These are phyloP conservation scores for Przewalskia tangutica DNA, from an alignment of 257 asterid genomes.

Conservation along the genomic window DNA sequence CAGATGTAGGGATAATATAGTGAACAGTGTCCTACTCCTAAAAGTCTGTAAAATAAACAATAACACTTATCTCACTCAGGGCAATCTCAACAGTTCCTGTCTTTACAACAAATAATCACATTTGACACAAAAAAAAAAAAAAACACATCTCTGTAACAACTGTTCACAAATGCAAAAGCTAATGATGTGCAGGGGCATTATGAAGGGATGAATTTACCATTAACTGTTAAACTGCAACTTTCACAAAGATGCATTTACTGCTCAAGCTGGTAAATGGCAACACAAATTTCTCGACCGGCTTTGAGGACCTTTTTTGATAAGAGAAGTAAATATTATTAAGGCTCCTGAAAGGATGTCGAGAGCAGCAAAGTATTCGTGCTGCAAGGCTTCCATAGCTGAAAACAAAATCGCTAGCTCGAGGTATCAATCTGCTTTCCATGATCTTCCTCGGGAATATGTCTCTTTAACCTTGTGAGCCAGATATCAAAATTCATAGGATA, in stretches of 20 bases:
- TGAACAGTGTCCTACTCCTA: conserved; percentile 3
- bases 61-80: neutral
- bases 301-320: neutral
- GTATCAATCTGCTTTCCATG: conserved; percentile 51
- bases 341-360: neutral
- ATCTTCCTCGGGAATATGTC: conserved; percentile 50
- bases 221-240: neutral
- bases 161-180: neutral
- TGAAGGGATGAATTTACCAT: neutral
- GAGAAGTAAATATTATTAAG: too few species aligned
- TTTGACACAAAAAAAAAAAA: neutral
- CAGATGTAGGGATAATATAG: conserved; percentile 1
- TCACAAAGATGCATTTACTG: neutral
- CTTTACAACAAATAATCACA: conserved; percentile 3
- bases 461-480: conserved; percentile 75
- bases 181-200: neutral
- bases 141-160: neutral
- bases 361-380: neutral
- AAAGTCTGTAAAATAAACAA: neutral
- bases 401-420: conserved; percentile 19
- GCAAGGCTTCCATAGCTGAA: neutral
- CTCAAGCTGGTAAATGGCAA: neutral
- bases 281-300: neutral
- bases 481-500: conserved; percentile 83
- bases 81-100: neutral